phyloP scores from a whole-genome alignment of 139 green algal genomes.

The Gonium pectorale region DNA sequence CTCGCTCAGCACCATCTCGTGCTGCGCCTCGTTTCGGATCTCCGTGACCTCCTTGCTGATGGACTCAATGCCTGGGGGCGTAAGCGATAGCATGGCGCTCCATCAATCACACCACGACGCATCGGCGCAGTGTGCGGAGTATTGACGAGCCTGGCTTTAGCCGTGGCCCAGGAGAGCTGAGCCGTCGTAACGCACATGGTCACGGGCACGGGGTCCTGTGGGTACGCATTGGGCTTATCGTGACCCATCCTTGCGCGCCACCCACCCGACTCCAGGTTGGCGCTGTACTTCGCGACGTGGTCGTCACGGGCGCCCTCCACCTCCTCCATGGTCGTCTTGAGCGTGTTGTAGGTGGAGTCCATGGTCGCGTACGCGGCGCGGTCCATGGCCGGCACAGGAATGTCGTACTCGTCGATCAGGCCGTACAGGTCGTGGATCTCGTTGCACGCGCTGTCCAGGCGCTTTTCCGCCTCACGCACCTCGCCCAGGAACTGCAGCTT shows the following conservation, averaged over 20 bases:
- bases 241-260: no score
- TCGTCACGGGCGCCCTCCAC: conserved; percentile 76
- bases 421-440: conserved; percentile 76
- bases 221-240: no score
- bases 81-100: no score
- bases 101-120: no score
- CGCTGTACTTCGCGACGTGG: conserved; percentile 74
- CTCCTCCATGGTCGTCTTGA: conserved; percentile 78
- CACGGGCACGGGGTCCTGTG: no score
- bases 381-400: conserved; percentile 77
- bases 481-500: conserved; percentile 74
- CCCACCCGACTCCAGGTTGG: conserved; percentile 71
- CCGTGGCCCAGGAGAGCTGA: no score
- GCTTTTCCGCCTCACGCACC: conserved; percentile 54
- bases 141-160: no score
- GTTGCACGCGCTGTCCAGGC: conserved; percentile 57
- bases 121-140: no score
- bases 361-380: conserved; percentile 81
- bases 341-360: conserved; percentile 68
- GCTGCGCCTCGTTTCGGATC: conserved; percentile 69
- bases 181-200: no score
- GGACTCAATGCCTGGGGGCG: conserved; percentile 65
- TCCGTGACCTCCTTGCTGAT: conserved; percentile 66
- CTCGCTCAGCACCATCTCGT: conserved; percentile 83
- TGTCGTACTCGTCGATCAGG: conserved; percentile 80